Evolutionary conservation across 352 stramenopile species (phyloP).

Genomic region (Labyrinthula sp.): DNA sequence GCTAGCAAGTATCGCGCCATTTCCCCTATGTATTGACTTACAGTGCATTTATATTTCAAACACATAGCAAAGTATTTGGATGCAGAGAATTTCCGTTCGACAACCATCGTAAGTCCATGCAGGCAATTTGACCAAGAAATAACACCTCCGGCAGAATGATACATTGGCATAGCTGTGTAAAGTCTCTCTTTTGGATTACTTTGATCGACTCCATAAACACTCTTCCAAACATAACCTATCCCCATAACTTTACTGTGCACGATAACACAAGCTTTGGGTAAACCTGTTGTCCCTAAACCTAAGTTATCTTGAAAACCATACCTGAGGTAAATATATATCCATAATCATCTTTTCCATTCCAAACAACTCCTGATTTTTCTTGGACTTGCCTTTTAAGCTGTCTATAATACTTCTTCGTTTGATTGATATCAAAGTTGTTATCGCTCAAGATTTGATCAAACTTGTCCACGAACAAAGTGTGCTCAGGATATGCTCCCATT

Average conservation of each 20-base stretch:
- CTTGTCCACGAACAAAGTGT: slow-evolving; percentile 2
- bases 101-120: slow-evolving; percentile 46
- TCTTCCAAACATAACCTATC: no score
- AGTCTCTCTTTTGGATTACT: no score
- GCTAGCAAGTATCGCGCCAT: slow-evolving; percentile 54
- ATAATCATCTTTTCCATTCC: no score
- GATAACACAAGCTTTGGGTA: slow-evolving; percentile 52
- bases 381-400: no score
- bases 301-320: no score
- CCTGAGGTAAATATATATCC: no score
- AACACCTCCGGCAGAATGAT: slow-evolving; percentile 53
- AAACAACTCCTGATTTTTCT: no score
- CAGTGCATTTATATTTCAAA: slow-evolving; percentile 42
- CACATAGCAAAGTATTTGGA: slow-evolving; percentile 51
- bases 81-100: slow-evolving; percentile 50
- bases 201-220: no score
- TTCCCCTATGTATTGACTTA: slow-evolving; percentile 67
- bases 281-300: slow-evolving; percentile 51
- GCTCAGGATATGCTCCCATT: not conserved
- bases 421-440: slow-evolving; percentile 1
- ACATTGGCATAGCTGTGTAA: slow-evolving; percentile 55
- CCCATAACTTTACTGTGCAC: slow-evolving; percentile 46
- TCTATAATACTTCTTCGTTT: no score
- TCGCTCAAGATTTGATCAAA: slow-evolving; percentile 10
- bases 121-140: slow-evolving; percentile 52